Evolutionary conservation across 345 rosid species (phyloP).

Genomic region (Eutrema heterophyllum): DNA sequence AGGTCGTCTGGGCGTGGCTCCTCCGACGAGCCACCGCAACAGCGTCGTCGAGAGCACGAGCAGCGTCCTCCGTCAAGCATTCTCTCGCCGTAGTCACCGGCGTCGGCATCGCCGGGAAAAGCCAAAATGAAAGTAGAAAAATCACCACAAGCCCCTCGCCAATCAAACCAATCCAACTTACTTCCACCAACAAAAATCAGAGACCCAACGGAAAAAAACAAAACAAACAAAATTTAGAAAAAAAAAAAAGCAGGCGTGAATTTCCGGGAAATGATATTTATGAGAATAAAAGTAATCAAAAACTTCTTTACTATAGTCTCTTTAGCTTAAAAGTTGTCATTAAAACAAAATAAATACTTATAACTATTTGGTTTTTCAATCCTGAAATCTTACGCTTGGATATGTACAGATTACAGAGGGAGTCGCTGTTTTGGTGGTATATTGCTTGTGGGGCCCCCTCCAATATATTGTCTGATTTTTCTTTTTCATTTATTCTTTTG

Average conservation of each 20-base stretch:
- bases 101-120: constrained; percentile 62
- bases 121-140: constrained; percentile 1
- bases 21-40: constrained; percentile 63
- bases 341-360: not conserved
- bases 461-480: constrained; percentile 27
- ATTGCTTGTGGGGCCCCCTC: constrained; percentile 16
- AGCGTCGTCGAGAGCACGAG: constrained; percentile 59
- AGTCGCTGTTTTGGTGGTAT: constrained; percentile 28
- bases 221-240: not conserved
- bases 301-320: not conserved
- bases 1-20: constrained; percentile 60
- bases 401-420: constrained; percentile 16
- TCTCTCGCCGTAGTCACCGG: constrained; percentile 55
- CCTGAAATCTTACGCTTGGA: constrained; percentile 23
- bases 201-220: not conserved
- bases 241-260: constrained; percentile 18
- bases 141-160: constrained; percentile 1
- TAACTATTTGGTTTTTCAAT: not conserved
- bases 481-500: not conserved
- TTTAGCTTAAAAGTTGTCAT: constrained; percentile 17
- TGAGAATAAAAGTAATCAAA: not conserved
- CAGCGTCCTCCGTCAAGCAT: constrained; percentile 60
- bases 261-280: constrained; percentile 13
- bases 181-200: constrained; percentile 5
- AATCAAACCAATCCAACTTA: constrained; percentile 15